phyloP scores from a whole-genome alignment of 805 yeast genomes.

The Kuraishia ogatae region DNA sequence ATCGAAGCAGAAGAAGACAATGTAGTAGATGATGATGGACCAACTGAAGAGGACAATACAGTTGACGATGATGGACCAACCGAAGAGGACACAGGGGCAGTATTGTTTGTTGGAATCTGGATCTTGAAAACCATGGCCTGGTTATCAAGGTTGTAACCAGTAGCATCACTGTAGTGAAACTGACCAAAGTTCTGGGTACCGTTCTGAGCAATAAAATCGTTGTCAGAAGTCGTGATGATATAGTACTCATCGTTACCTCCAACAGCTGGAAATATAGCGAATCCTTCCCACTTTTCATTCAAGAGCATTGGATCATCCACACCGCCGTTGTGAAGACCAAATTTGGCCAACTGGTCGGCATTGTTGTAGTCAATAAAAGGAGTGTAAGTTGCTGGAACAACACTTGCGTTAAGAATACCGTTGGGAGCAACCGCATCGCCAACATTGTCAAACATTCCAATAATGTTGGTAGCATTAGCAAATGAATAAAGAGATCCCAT shows the following conservation, averaged over 20 bases:
- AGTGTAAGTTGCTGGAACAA: conserved; percentile 17
- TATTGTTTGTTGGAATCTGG: conserved; percentile 16
- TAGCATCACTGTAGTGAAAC: conserved; percentile 14
- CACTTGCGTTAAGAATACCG: conserved; percentile 14
- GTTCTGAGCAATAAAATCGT: conserved; percentile 22
- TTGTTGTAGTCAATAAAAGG: conserved; percentile 18
- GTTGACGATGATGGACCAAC: background rate
- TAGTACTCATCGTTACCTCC: conserved; percentile 17
- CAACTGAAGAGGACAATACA: conserved; percentile 1
- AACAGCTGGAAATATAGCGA: conserved; percentile 18
- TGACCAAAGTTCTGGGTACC: conserved; percentile 19
- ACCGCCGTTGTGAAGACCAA: conserved; percentile 25
- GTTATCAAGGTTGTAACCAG: conserved; percentile 18
- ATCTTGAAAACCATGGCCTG: conserved; percentile 21
- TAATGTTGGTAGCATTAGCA: conserved; percentile 19
- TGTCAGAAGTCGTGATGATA: conserved; percentile 17
- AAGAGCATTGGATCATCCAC: conserved; percentile 13
- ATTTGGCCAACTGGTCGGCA: conserved; percentile 16
- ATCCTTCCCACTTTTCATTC: conserved; percentile 26
- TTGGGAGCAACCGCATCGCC: conserved; percentile 18
- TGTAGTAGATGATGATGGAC: conserved; percentile 1
- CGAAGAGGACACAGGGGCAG: background rate
- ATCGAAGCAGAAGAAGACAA: conserved; percentile 3
- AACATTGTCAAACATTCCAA: conserved; percentile 18
- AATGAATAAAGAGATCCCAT: conserved; percentile 20